Percentiles rank a stretch among this genome's conserved stretches.
Conservation (phyloP, 1,139 yeast species). For the Candida sp. region DNA sequence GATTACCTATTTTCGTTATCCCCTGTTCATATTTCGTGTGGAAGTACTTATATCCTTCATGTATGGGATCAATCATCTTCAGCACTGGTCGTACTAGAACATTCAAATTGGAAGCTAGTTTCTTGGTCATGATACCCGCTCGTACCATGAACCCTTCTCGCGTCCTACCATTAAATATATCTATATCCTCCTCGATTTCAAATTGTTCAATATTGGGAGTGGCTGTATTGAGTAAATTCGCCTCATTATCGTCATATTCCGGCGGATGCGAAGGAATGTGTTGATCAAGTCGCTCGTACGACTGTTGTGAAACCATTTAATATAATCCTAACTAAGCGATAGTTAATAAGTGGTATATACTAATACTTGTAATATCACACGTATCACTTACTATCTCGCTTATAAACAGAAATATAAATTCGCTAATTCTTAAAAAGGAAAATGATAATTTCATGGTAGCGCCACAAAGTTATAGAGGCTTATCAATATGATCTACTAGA, state of each 20-base stretch:
- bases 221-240: neutral
- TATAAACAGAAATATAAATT: too few species aligned
- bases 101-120: constrained; percentile 36
- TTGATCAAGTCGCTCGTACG: neutral
- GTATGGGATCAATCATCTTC: constrained; percentile 64
- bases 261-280: constrained; percentile 26
- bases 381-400: neutral
- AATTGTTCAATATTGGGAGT: constrained; percentile 30
- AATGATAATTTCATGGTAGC: neutral
- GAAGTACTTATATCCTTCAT: constrained; percentile 49
- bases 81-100: constrained; percentile 49
- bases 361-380: neutral
- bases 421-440: neutral
- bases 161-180: constrained; percentile 5
- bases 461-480: neutral
- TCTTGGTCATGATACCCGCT: constrained; percentile 29
- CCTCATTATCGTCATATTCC: constrained; percentile 20
- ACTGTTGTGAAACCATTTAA: neutral
- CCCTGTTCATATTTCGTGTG: constrained; percentile 50
- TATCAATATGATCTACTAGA: too few species aligned
- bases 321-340: too few species aligned
- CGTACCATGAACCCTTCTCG: constrained; percentile 23
- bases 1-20: constrained; percentile 73
- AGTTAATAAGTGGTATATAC: too few species aligned
- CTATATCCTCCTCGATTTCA: constrained; percentile 36